Evolutionary conservation across 148 eudicot genomes (phyloP).

Genomic region (Rhododendron molle): DNA sequence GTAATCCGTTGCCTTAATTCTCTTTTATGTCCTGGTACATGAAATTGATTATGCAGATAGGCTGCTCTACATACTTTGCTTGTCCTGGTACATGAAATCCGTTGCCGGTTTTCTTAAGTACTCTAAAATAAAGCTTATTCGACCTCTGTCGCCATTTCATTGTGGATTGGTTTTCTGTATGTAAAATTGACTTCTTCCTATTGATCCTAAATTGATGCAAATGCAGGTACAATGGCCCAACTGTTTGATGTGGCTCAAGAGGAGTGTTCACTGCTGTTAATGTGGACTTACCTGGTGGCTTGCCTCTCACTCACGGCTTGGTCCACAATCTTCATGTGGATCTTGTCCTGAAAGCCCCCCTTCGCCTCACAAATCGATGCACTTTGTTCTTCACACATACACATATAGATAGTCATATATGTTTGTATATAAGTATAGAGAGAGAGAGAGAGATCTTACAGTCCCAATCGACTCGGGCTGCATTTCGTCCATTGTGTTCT

Average conservation of each 20-base stretch:
- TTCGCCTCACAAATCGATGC: neutral
- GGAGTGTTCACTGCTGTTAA: conserved; percentile 52
- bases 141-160: neutral
- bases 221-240: conserved; percentile 55
- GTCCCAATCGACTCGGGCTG: neutral
- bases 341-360: conserved; percentile 32
- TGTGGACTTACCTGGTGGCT: conserved; percentile 61
- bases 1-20: conserved; percentile 22
- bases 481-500: neutral
- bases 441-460: neutral
- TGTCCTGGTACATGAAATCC: neutral
- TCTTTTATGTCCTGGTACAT: neutral
- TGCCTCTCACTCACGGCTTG: conserved; percentile 49
- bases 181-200: neutral
- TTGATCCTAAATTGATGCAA: neutral
- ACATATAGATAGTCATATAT: no score
- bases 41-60: neutral
- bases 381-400: neutral
- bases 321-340: conserved; percentile 64
- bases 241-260: conserved; percentile 57
- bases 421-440: neutral
- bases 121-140: neutral
- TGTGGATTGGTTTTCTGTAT: neutral
- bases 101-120: no score
- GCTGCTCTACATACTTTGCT: no score